Base-by-base conservation (phyloP, 495 filamentous ascomycete genomes). In the Choiromyces venosus region DNA sequence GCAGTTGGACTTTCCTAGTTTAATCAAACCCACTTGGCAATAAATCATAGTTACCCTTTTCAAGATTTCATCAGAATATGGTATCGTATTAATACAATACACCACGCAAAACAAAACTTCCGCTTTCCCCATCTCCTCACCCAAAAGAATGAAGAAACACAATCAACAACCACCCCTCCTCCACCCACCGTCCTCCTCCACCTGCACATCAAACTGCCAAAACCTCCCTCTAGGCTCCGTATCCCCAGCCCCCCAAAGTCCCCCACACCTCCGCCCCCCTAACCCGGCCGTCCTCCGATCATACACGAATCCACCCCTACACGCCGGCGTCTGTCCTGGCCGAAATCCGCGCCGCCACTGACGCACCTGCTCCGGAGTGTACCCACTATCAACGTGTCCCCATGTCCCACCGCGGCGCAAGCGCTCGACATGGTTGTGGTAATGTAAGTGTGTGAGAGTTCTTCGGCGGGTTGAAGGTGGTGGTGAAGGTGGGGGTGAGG, bases 1-100 rank as follows among this genome's bases (percentile, higher is more conserved):
- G 93, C 82, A 98, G 93, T 83, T 97, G 94, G 93, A 99, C 94
- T 1, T 97, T 98, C 81, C 84, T 99, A 72, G 89, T 99, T 12
- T 97, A 80, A 61, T 33, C 14, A n/a, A 16, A 61, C 52, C 12
- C 6, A 16, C 25, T 61, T 12, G 2, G 16, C 33, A 61, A 33
- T 61, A 4, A 33, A 33, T 33, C 25, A 33, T 29, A 29, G 4
- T 33, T 61, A 7, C 25, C 52, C 52, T 10, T 4, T 4, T 4
- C 52, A 18, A 16, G 25, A 61, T 14, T 61, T 61, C 52, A 61
- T 33, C 10, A 61, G 19, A 52, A 10, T 61, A 3, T 12, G 25
- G n/a, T 61, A n/a, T n/a, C n/a, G 52, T 29, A 61, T 61, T 33
- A 33, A 56, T 25, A 29, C n/a, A n/a, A 56, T 56, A 18, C 52